Base-by-base conservation (phyloP, 768 basidiomycete genomes). In the Hygrocybe coccinea region DNA sequence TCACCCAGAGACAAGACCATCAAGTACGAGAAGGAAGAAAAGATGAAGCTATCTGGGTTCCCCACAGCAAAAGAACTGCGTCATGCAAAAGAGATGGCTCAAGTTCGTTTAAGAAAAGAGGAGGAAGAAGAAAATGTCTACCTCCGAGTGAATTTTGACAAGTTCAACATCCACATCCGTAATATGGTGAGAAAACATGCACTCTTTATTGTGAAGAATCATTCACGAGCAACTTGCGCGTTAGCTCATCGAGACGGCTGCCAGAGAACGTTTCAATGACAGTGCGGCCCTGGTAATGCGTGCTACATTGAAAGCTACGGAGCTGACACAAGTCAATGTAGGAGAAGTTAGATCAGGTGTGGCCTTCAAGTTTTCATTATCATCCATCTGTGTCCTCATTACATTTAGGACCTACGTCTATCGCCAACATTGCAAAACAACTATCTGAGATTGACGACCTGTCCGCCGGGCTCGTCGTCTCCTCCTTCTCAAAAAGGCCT, bases 101-200 rank as follows among this genome's bases (percentile, higher is more conserved):
- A 75, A 36, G 79, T 79, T 50, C 78, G 87, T 51, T 63, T 90
- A 19, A 82, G 79, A 63, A 71, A 82, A 48, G 85, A 91, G 60
- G 85, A 89, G 60, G 84, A 84, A 56, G 89, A 87, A 50, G 83
- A 89, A 15, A 75, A 75, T 2, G 80, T 91, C 34, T 84, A 85
- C 69, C 89, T 97, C 66, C 83, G 90, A 47, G 80, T 97, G 47
- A 97, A 97, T 72, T 89, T 86, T 65, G 87, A 93, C 61, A 87
- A 83, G 62, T 95, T 94, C 70, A 85, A 88, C 60, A 76, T 91
- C 33, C 85, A 91, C 62, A 83, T 97, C 51, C 86, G 95, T 41
- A 95, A 97, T 71, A 77, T 85, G 65, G 92, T 91, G 61, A 7
- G 82, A 62, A 45, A 33, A 37, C 57, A 12, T 22, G 15, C 45